These are phyloP conservation scores for Graphiopsis chlorocephala DNA, from an alignment of 2,329 filamentous ascomycete genomes.

Conservation along the genomic window DNA sequence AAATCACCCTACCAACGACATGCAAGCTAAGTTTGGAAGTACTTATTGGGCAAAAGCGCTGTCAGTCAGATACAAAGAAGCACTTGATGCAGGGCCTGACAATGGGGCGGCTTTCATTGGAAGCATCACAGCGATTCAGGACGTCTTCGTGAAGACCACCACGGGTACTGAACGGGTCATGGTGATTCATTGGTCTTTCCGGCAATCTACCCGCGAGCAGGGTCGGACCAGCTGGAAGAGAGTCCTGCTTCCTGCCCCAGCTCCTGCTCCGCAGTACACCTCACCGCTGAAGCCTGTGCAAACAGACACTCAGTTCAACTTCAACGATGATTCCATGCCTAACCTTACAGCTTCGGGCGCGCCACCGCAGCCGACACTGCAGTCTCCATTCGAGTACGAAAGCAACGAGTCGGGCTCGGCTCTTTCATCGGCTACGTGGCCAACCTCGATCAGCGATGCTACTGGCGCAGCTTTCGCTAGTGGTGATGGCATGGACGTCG, in stretches of 20 bases:
- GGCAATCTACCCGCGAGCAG: conserved; percentile 21
- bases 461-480: background rate
- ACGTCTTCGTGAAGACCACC: conserved; percentile 37
- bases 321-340: conserved; percentile 15
- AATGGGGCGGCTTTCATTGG: conserved; percentile 35
- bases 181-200: conserved; percentile 32
- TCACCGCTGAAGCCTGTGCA: background rate
- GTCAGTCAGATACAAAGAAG: conserved; percentile 21
- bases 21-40: conserved; percentile 41
- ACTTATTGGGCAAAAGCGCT: conserved; percentile 44
- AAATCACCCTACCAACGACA: conserved; percentile 22
- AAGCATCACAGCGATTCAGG: conserved; percentile 42
- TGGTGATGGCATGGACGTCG: background rate
- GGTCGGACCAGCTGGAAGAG: conserved; percentile 31
- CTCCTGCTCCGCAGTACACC: background rate
- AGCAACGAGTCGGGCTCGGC: conserved; percentile 24
- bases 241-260: conserved; percentile 21
- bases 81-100: conserved; percentile 17
- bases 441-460: conserved; percentile 16
- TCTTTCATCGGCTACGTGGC: conserved; percentile 29
- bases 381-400: conserved; percentile 35
- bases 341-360: conserved; percentile 16
- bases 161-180: conserved; percentile 27
- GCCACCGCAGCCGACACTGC: conserved; percentile 21
- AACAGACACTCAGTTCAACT: conserved; percentile 25